Evolutionary conservation across 768 basidiomycete species (phyloP).

Genomic region (Trametes villosa): DNA sequence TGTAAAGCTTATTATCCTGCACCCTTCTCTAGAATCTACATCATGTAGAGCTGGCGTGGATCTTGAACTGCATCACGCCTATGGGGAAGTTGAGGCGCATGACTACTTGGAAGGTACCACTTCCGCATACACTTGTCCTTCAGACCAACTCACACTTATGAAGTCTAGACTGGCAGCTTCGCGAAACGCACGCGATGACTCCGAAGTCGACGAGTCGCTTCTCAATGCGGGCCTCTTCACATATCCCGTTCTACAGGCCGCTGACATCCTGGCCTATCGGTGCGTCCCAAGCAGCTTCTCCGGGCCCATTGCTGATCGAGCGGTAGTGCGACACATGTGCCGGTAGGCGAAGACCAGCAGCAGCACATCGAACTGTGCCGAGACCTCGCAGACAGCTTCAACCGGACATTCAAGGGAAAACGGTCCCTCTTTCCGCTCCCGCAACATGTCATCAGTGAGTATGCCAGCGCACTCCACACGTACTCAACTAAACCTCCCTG

Average conservation of each 20-base stretch:
- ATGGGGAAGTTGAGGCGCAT: constrained; percentile 84
- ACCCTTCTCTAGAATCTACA: constrained; percentile 62
- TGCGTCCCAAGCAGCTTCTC: constrained; percentile 36
- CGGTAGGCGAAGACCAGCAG: constrained; percentile 94
- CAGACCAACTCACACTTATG: neutral
- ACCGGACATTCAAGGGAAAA: constrained; percentile 59
- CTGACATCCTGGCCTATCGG: constrained; percentile 89
- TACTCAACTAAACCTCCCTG: neutral
- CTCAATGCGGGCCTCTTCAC: constrained; percentile 88
- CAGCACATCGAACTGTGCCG: constrained; percentile 92
- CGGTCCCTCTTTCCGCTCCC: constrained; percentile 72
- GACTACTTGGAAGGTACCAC: constrained; percentile 93
- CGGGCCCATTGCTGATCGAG: neutral
- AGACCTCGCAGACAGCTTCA: constrained; percentile 84
- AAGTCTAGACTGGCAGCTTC: constrained; percentile 78
- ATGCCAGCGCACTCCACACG: too few species aligned
- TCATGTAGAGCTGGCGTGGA: constrained; percentile 90
- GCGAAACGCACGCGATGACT: constrained; percentile 73
- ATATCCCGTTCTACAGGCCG: constrained; percentile 92
- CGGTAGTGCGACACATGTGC: constrained; percentile 85
- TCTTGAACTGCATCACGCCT: constrained; percentile 82
- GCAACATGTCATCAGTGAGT: constrained; percentile 72
- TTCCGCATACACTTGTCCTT: neutral
- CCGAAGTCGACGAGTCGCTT: constrained; percentile 79
- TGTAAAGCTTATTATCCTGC: neutral